These are phyloP conservation scores for Lepidium campestre DNA, from an alignment of 441 rosid genomes.

Conservation along the genomic window DNA sequence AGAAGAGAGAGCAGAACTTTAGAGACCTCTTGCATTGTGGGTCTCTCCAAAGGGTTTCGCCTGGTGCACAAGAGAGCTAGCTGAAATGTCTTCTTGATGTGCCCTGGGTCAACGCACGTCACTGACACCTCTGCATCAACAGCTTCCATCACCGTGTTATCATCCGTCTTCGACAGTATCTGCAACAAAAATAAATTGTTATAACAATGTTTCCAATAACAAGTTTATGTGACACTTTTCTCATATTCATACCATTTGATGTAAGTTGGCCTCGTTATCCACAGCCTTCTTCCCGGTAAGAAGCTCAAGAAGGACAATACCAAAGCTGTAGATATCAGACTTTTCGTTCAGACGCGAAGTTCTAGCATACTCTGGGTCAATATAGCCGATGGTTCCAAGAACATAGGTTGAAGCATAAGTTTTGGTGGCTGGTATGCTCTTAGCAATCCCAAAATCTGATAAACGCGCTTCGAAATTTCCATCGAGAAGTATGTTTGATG, in stretches of 20 bases:
- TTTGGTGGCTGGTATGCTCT: slow-evolving; percentile 62
- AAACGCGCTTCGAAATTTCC: slow-evolving; percentile 78
- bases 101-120: slow-evolving; percentile 58
- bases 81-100: slow-evolving; percentile 67
- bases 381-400: slow-evolving; percentile 90
- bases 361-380: slow-evolving; percentile 93
- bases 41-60: slow-evolving; percentile 64
- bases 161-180: slow-evolving; percentile 63
- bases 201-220: neutral
- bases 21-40: slow-evolving; percentile 84
- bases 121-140: slow-evolving; percentile 82
- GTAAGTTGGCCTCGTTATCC: slow-evolving; percentile 81
- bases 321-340: slow-evolving; percentile 94
- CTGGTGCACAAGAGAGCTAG: slow-evolving; percentile 80
- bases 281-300: slow-evolving; percentile 94
- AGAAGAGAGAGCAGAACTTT: slow-evolving; percentile 64
- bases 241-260: slow-evolving; percentile 61
- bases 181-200: slow-evolving; percentile 19
- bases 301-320: slow-evolving; percentile 89
- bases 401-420: slow-evolving; percentile 83
- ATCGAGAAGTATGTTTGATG: slow-evolving; percentile 83
- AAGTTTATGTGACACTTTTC: neutral
- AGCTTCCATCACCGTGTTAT: slow-evolving; percentile 81
- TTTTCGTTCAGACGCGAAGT: slow-evolving; percentile 82
- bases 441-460: slow-evolving; percentile 92